These are phyloP conservation scores for Bryopsis sp. DNA, from an alignment of 139 green algal species.

Conservation along the genomic window DNA sequence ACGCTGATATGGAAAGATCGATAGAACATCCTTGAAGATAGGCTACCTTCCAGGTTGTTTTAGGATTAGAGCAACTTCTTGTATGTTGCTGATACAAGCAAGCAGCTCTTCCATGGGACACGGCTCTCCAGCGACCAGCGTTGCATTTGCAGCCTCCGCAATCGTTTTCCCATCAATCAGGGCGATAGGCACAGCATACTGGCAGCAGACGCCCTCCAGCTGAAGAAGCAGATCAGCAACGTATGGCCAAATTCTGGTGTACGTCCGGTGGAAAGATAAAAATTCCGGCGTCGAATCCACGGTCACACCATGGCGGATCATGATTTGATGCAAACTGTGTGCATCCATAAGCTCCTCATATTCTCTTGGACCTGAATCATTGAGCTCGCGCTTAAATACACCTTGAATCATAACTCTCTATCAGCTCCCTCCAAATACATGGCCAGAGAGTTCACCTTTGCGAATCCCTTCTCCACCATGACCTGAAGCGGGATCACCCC, in stretches of 20 bases:
- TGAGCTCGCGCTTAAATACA: too few relatives aligned
- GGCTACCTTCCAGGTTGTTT: neutral
- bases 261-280: constrained; percentile 35
- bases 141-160: constrained; percentile 20
- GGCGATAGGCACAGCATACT: constrained; percentile 41
- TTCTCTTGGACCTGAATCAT: constrained; percentile 14
- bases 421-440: too few relatives aligned
- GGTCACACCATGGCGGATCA: constrained; percentile 35
- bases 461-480: too few relatives aligned
- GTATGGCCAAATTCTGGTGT: constrained; percentile 30
- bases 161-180: constrained; percentile 45
- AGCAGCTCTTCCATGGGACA: constrained; percentile 41
- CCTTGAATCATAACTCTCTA: too few relatives aligned
- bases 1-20: too few relatives aligned
- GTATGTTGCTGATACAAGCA: constrained; percentile 47
- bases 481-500: neutral
- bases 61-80: neutral
- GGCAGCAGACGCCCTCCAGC: constrained; percentile 33
- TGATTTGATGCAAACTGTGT: constrained; percentile 45
- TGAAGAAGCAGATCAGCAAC: constrained; percentile 36
- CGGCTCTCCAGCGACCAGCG: neutral
- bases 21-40: too few relatives aligned
- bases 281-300: constrained; percentile 49
- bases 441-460: too few relatives aligned
- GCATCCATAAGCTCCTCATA: constrained; percentile 51